Percentiles rank a stretch among this genome's conserved stretches.
Evolutionary conservation across 1,284 basidiomycete genomes (phyloP).

Genomic region (Ustilago bromivora): DNA sequence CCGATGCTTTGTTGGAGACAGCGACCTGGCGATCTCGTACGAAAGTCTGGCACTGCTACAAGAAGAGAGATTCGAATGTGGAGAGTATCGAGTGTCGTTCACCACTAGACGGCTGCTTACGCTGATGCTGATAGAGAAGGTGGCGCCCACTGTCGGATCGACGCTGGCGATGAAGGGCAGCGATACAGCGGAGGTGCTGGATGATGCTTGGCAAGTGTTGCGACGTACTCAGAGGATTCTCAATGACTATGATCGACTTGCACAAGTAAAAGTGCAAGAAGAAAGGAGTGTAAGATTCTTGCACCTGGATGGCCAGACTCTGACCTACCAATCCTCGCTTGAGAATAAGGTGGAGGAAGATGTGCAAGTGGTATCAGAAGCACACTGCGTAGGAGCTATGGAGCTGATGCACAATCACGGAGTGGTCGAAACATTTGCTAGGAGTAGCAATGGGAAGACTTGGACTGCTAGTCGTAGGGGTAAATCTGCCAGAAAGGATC

Average conservation of each 20-base stretch:
- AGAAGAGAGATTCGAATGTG: constrained; percentile 11
- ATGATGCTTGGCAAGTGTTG: constrained; percentile 43
- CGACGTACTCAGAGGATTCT: constrained; percentile 40
- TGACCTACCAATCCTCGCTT: constrained; percentile 34
- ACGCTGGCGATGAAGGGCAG: not conserved
- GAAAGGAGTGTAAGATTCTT: constrained; percentile 25
- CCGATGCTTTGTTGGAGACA: constrained; percentile 26
- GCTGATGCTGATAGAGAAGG: constrained; percentile 34
- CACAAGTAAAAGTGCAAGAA: not conserved
- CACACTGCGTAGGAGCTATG: constrained; percentile 43
- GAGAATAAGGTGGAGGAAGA: constrained; percentile 32
- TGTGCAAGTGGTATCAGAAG: constrained; percentile 31
- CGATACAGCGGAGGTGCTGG: constrained; percentile 4
- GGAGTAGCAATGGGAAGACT: constrained; percentile 47
- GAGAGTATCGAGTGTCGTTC: constrained; percentile 29
- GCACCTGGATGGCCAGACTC: constrained; percentile 40
- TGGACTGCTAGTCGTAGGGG: constrained; percentile 40
- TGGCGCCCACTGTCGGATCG: constrained; percentile 4
- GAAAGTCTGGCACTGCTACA: constrained; percentile 23
- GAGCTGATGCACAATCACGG: constrained; percentile 37
- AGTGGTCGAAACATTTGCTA: constrained; percentile 48
- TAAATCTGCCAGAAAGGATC: not conserved
- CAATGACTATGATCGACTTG: constrained; percentile 41
- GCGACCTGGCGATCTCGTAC: constrained; percentile 21
- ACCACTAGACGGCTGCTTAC: constrained; percentile 39